Conservation (phyloP, 2,329 filamentous ascomycete genomes). For the Cordyceps farinosa region DNA sequence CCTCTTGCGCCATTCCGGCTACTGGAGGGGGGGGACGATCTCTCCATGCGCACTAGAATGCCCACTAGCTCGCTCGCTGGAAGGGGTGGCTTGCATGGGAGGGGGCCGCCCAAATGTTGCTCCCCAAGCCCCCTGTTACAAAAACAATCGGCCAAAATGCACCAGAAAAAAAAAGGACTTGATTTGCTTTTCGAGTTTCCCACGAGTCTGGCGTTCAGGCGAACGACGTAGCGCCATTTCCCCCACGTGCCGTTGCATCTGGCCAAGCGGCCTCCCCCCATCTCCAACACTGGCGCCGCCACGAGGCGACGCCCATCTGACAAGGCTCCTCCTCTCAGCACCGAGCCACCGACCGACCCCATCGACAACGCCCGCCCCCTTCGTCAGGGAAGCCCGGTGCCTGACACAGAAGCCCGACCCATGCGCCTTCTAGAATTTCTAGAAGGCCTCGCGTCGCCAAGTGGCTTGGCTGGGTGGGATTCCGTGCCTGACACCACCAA, state of each 20-base stretch:
- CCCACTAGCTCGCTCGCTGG: not conserved
- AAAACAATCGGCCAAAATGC: not conserved
- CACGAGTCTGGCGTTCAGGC: not conserved
- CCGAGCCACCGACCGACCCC: too few relatives aligned
- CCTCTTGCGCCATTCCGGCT: conserved; percentile 11
- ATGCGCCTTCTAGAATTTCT: conserved; percentile 2
- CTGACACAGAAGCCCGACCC: not conserved
- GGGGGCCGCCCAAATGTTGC: too few relatives aligned
- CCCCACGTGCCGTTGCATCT: conserved; percentile 4
- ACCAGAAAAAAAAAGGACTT: too few relatives aligned
- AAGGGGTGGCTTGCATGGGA: not conserved
- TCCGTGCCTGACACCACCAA: not conserved
- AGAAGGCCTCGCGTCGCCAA: not conserved
- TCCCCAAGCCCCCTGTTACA: not conserved
- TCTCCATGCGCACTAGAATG: not conserved
- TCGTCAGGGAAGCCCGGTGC: not conserved
- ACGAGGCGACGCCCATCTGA: not conserved
- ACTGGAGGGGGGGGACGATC: not conserved
- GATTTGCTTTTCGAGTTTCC: too few relatives aligned
- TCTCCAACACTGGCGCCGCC: not conserved
- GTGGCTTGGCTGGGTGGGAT: not conserved
- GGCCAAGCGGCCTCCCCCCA: not conserved
- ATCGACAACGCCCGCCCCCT: not conserved
- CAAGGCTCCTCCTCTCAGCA: not conserved
- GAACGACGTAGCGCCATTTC: conserved; percentile 1